These are phyloP conservation scores for Hortiboletus campestris DNA, from an alignment of 768 basidiomycete species.

Conservation along the genomic window DNA sequence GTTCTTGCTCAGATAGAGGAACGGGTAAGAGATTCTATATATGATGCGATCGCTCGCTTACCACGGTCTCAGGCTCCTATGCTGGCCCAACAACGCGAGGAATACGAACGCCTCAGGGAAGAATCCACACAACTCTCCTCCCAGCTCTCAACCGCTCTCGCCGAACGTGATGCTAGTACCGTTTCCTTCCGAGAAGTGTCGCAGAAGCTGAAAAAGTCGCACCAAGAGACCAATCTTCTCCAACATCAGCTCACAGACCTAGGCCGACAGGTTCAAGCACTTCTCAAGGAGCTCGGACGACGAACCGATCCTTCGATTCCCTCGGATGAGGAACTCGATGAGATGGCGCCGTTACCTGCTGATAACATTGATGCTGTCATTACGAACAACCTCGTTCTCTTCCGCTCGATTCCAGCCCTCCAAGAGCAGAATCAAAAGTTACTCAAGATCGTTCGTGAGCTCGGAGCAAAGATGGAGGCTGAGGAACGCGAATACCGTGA, in stretches of 20 bases:
- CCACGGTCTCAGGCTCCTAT: slow-evolving; percentile 68
- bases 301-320: slow-evolving; percentile 81
- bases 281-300: slow-evolving; percentile 79
- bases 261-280: slow-evolving; percentile 76
- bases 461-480: slow-evolving; percentile 81
- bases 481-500: slow-evolving; percentile 78
- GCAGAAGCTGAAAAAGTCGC: slow-evolving; percentile 59
- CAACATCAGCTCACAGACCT: slow-evolving; percentile 79
- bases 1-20: slow-evolving; percentile 91
- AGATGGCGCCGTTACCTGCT: slow-evolving; percentile 44
- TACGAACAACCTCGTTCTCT: slow-evolving; percentile 84
- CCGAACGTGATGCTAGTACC: slow-evolving; percentile 70
- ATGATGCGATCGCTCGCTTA: not conserved
- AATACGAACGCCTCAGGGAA: slow-evolving; percentile 80
- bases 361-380: slow-evolving; percentile 76
- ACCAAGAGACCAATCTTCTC: slow-evolving; percentile 63
- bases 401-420: slow-evolving; percentile 73
- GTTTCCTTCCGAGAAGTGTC: slow-evolving; percentile 53
- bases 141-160: slow-evolving; percentile 72
- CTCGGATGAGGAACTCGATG: slow-evolving; percentile 57
- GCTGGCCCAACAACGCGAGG: slow-evolving; percentile 83
- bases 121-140: slow-evolving; percentile 79
- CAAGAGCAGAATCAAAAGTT: slow-evolving; percentile 92
- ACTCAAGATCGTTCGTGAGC: slow-evolving; percentile 76
- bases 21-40: slow-evolving; percentile 45